Evolutionary conservation across 2,329 filamentous ascomycete species (phyloP).

Genomic region (Penicillium corylophilum): DNA sequence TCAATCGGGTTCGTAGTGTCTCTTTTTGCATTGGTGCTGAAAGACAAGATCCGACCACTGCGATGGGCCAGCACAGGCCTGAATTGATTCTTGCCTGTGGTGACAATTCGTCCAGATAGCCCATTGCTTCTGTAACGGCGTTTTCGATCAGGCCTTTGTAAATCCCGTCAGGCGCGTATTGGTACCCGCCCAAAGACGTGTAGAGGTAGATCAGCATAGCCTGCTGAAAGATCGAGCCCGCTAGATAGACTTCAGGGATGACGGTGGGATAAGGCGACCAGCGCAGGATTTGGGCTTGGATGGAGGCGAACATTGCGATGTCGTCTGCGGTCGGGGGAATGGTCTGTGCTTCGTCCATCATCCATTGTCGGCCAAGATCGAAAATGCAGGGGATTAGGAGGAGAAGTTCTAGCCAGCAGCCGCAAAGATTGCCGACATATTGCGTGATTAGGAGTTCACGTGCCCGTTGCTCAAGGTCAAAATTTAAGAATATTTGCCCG

Average conservation of each 20-base stretch:
- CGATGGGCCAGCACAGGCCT: conserved; percentile 36
- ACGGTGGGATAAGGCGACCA: conserved; percentile 41
- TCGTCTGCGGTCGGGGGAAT: conserved; percentile 40
- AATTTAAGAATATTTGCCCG: conserved; percentile 36
- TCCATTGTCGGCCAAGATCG: conserved; percentile 36
- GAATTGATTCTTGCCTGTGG: conserved; percentile 34
- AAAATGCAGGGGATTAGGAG: conserved; percentile 34
- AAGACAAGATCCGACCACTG: conserved; percentile 31
- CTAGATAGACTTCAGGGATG: conserved; percentile 40
- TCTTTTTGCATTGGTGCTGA: conserved; percentile 20
- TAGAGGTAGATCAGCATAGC: conserved; percentile 48
- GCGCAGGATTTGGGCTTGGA: conserved; percentile 44
- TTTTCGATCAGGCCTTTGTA: conserved; percentile 27
- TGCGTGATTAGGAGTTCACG: conserved; percentile 26
- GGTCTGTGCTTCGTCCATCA: conserved; percentile 26
- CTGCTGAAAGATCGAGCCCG: conserved; percentile 48
- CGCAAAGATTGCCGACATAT: conserved; percentile 33
- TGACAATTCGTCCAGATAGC: conserved; percentile 25
- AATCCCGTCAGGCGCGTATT: conserved; percentile 26
- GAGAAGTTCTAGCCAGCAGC: conserved; percentile 32
- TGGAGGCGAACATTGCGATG: conserved; percentile 45
- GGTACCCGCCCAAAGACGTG: conserved; percentile 24
- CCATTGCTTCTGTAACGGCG: conserved; percentile 28
- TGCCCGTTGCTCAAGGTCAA: conserved; percentile 44
- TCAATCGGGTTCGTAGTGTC: conserved; percentile 30